Base-by-base conservation (phyloP, 2,329 filamentous ascomycete genomes). In the Claviceps africana region DNA sequence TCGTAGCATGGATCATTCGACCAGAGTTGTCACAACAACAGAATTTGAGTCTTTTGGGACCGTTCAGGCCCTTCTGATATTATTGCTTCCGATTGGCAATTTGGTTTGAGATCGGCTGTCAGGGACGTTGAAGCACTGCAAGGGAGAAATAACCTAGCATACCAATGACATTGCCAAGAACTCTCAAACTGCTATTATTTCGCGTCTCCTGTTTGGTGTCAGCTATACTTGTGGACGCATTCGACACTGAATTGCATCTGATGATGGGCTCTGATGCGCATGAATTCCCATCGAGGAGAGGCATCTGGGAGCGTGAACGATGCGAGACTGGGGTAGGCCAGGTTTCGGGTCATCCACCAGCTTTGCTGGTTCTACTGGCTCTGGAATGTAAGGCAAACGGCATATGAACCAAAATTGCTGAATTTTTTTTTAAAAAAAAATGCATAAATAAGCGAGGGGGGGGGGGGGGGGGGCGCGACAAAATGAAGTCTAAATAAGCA, bases 1-100 rank as follows among this genome's bases (percentile, higher is more conserved):
- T 91, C 37, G 78, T 82, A 22, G 72, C 86, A 48, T 86, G 79
- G 78, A 63, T 83, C 28, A 53, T 65, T 39, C 63, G 59, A n/a
- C 58, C 61, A 2, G 60, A 63, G 46, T 30, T 55, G 22, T 50
- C 48, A 44, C 55, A 51, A 21, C 53, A 54, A 33, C 53, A 57
- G 48, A 51, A 55, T n/a, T 11, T 56, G 19, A 48, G 39, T 22
- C 31, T 54, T 17, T 35, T 54, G 19, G 46, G 50, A 10, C 22
- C 35, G 19, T 10, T 13, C 8, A 33, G 40, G 19, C 37, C 40
- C 48, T 19, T 44, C 9, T 50, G 48, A 45, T 44, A n/a, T 43
- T 19, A 22, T 25, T 4, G 15, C 28, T n/a, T 8, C 11, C 8
- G 40, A 13, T 50, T 37, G 31, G 48, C 7, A 54, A 35, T 44